Evolutionary conservation across 805 yeast genomes (phyloP), one percentile per base, ranked within the genome.

Genomic region (Candida ipomoeae): DNA sequence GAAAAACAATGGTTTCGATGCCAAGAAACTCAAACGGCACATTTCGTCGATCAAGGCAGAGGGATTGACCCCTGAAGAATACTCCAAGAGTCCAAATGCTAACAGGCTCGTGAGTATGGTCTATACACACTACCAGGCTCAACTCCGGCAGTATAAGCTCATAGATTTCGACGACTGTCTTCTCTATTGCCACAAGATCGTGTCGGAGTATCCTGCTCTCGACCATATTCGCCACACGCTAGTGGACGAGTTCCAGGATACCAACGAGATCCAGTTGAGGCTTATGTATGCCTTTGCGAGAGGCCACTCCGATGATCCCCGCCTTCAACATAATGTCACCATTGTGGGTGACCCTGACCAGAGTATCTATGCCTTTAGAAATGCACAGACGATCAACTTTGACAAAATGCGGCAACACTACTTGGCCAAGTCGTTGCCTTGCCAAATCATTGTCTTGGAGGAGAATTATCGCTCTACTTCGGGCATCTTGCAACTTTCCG

Each of bases 281-380:
- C 70, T 94, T 42, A 78, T 89, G 73, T 77, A 77, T 53, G 68
- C 71, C 44, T 70, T 73, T 59, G 72, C 76, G 2, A 50, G 51
- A 38, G 71, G 71, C 8, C 61, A 65, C 50, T 71, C 77, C 37
- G 59, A 65, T 3, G 64, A 67, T 17, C 29, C 53, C 6, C 29
- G 40, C 5, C 39, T 62, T 17, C 74, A 72, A 35, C 63, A 81
- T 53, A 84, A 84, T 51, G 77, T 92, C 7, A 88, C 97, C 0
- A 84, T 90, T 1, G 97, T 92, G 2, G 99, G 99, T 1, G 99
- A 92, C 62, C 96, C 97, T 0, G 97, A 94, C 65, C 99, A 92
- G 66, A 85, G 96, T 61, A 92, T 92, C 20, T 92, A 94, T 64
- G 89, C 85, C 0, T 92, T 92, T 58, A 73, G 98, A 53, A 83